Conservation (phyloP, 2,329 filamentous ascomycete species). For the Emericellopsis cladophorae region DNA sequence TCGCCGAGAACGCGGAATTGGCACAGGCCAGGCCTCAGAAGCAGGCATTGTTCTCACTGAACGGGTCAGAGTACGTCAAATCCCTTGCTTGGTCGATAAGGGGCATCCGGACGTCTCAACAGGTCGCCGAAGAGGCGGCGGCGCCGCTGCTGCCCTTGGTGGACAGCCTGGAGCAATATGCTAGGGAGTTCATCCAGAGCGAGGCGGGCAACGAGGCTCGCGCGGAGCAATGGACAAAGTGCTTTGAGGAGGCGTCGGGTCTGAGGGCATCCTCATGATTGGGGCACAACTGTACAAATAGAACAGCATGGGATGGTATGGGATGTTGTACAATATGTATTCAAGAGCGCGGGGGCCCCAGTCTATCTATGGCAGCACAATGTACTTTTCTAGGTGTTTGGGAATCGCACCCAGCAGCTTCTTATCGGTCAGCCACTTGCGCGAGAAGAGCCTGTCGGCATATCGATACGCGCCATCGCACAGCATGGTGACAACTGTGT, state of each 20-base stretch:
- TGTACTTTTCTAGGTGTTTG: constrained; percentile 79
- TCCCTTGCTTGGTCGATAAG: not conserved
- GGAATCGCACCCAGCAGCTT: constrained; percentile 71
- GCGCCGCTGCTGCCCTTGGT: constrained; percentile 23
- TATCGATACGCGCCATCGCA: constrained; percentile 98
- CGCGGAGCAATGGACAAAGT: not conserved
- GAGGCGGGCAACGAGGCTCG: not conserved
- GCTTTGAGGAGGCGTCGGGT: not conserved
- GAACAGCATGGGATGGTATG: not conserved
- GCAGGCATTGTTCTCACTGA: constrained; percentile 12
- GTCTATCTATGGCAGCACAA: constrained; percentile 64
- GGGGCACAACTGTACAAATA: constrained; percentile 2
- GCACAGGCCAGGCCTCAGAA: not conserved
- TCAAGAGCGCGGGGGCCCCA: not conserved
- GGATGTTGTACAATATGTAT: constrained; percentile 1
- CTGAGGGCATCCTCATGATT: not conserved
- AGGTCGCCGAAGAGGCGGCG: constrained; percentile 20
- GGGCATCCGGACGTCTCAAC: constrained; percentile 2
- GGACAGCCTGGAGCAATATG: constrained; percentile 21
- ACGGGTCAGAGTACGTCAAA: not conserved
- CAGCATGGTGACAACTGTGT: constrained; percentile 86
- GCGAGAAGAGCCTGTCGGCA: constrained; percentile 84
- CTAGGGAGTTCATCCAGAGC: not conserved
- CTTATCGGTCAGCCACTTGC: constrained; percentile 83
- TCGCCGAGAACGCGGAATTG: constrained; percentile 10